Percentiles rank a stretch among this genome's conserved stretches.
Conservation (phyloP, 805 yeast species). For the Aciculoconidium aculeatum region DNA sequence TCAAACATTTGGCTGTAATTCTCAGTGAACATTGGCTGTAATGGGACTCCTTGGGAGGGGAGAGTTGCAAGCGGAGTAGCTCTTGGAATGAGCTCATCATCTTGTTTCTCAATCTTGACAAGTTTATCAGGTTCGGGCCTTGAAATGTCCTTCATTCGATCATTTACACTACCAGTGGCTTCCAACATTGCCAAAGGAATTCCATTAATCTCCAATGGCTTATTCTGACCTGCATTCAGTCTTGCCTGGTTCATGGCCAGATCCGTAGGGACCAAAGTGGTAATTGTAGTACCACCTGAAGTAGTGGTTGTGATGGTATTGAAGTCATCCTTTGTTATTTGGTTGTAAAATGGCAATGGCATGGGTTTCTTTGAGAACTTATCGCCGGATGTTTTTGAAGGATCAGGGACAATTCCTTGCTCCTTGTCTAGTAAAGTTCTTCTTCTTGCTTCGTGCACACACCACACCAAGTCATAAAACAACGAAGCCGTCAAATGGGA, state of each 20-base stretch:
- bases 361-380: slow-evolving; percentile 30
- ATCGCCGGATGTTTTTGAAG: slow-evolving; percentile 5
- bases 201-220: slow-evolving; percentile 59
- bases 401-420: slow-evolving; percentile 5
- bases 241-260: slow-evolving; percentile 62
- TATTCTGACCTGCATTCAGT: slow-evolving; percentile 51
- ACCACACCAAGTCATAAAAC: slow-evolving; percentile 89
- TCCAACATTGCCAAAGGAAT: slow-evolving; percentile 68
- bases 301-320: slow-evolving; percentile 80
- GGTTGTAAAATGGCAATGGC: slow-evolving; percentile 87
- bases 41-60: slow-evolving; percentile 3
- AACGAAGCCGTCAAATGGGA: slow-evolving; percentile 88
- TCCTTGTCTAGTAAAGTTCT: slow-evolving; percentile 39
- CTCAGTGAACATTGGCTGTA: slow-evolving; percentile 6
- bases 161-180: slow-evolving; percentile 65
- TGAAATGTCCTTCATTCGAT: slow-evolving; percentile 3
- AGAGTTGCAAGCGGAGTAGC: slow-evolving; percentile 1
- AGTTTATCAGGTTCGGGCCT: slow-evolving; percentile 1
- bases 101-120: slow-evolving; percentile 2
- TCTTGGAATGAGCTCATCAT: slow-evolving; percentile 1
- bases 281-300: slow-evolving; percentile 87
- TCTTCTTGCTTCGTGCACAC: slow-evolving; percentile 89
- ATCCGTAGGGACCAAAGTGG: slow-evolving; percentile 83
- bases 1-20: slow-evolving; percentile 1
- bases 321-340: slow-evolving; percentile 84